Evolutionary conservation across 2,329 filamentous ascomycete species (phyloP), one percentile per base, ranked within the genome.

Genomic region (Verticillium isaacii): DNA sequence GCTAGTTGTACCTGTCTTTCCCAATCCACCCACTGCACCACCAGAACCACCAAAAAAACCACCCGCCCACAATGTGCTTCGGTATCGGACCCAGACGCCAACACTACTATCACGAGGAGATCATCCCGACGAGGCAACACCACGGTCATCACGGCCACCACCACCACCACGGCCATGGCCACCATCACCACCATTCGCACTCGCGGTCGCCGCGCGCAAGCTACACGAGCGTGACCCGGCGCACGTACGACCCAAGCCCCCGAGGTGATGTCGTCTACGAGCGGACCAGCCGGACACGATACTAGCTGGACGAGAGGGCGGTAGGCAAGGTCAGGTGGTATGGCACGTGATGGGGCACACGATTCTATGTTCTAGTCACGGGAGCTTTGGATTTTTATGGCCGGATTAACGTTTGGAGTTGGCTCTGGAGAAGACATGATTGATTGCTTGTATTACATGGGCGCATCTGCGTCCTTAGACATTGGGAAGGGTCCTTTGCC

Each of bases 51-150:
- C 19, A 50, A n/a, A 7, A 7, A 50, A 9, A 7, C 17, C 19
- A 50, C 41, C 23, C 19, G 19, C 45, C 37, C 45, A 50, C n/a
- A 3, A 85, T 85, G 82, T 85, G 82, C 69, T 83, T 85, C 75
- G 69, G 41, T 9, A 23, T 34, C 32, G 74, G 56, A 65, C 73
- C 60, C 54, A 57, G 52, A 74, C 77, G 62, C 77, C 77, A 77
- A 56, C 83, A 85, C 74, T 85, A 85, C 75, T 83, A 85, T 71
- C 79, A 79, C 69, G 80, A 85, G 73, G 82, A 85, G 66, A 76
- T 80, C 65, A 76, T 82, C 56, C 82, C 82, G 54, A 74, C 78
- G 62, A 74, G 80, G 50, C 75, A 77, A 57, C 69, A 69, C 59
- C 68, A 72, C 65, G 65, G 67, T 52, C 72, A 74, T 64, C 70